Percentiles rank a stretch among this genome's conserved stretches.
Conservation (phyloP, 805 yeast species). For the Ogataea polymorpha region DNA sequence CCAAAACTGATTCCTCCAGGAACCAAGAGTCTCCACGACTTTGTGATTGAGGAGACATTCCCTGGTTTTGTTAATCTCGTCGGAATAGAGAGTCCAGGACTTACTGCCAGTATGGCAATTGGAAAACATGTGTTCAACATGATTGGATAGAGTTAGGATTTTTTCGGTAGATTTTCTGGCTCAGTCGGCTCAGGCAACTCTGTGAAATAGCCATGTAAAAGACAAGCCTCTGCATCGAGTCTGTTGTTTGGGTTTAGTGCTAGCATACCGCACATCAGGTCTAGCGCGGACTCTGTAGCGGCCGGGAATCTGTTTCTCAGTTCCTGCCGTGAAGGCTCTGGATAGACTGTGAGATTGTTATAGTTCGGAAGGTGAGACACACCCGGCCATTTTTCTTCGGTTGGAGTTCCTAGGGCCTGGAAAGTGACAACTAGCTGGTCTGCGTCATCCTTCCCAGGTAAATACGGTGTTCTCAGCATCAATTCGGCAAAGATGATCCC, state of each 20-base stretch:
- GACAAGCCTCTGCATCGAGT: slow-evolving; percentile 59
- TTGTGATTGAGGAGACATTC: slow-evolving; percentile 67
- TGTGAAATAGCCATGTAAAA: slow-evolving; percentile 62
- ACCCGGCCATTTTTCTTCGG: slow-evolving; percentile 88
- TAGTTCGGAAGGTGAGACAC: slow-evolving; percentile 77
- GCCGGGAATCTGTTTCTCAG: slow-evolving; percentile 82
- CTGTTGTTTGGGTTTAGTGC: slow-evolving; percentile 76
- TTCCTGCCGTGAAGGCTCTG: slow-evolving; percentile 79
- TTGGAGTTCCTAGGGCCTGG: slow-evolving; percentile 94
- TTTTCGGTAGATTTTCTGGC: slow-evolving; percentile 54
- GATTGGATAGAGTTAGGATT: slow-evolving; percentile 16
- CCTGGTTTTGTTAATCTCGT: slow-evolving; percentile 77
- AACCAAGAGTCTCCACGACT: slow-evolving; percentile 58
- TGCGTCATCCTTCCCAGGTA: slow-evolving; percentile 87
- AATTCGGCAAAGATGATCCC: slow-evolving; percentile 96
- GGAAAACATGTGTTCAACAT: slow-evolving; percentile 60
- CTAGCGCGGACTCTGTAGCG: slow-evolving; percentile 82
- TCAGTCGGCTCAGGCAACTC: slow-evolving; percentile 76
- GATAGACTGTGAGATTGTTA: slow-evolving; percentile 69
- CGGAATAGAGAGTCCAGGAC: slow-evolving; percentile 90
- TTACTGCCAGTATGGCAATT: slow-evolving; percentile 80
- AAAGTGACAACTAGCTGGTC: slow-evolving; percentile 94
- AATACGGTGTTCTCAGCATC: slow-evolving; percentile 90
- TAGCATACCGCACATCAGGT: slow-evolving; percentile 68
- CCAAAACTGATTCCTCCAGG: slow-evolving; percentile 64